These are phyloP conservation scores for Endoconidiophora laricicola DNA, from an alignment of 2,329 filamentous ascomycete genomes.

Conservation along the genomic window DNA sequence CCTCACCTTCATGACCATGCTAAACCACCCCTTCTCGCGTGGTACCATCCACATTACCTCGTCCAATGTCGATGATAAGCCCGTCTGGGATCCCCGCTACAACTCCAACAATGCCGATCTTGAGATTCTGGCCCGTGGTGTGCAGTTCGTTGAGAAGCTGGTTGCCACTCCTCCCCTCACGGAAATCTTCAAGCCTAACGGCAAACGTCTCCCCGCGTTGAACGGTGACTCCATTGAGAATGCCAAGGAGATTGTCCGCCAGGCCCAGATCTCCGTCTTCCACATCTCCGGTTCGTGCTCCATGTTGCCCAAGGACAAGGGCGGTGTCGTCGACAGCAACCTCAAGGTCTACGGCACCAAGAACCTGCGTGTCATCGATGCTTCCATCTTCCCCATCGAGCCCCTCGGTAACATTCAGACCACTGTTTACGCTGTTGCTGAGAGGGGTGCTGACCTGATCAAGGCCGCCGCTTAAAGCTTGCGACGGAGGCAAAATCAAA, in stretches of 20 bases:
- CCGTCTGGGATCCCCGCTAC: constrained; percentile 38
- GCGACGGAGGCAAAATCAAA: no score
- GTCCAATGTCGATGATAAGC: constrained; percentile 24
- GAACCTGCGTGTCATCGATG: constrained; percentile 30
- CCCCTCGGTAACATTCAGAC: constrained; percentile 22
- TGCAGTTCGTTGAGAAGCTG: constrained; percentile 25
- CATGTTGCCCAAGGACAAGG: constrained; percentile 29
- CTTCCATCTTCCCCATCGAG: constrained; percentile 28
- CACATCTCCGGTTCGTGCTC: constrained; percentile 34
- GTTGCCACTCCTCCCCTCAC: constrained; percentile 25
- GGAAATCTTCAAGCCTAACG: constrained; percentile 24
- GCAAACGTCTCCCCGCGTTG: constrained; percentile 17
- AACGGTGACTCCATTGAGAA: constrained; percentile 20
- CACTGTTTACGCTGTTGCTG: constrained; percentile 20
- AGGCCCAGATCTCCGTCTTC: constrained; percentile 23
- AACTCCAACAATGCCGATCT: constrained; percentile 39
- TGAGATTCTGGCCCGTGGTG: constrained; percentile 30
- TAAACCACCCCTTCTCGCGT: constrained; percentile 43
- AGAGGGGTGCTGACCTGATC: constrained; percentile 25
- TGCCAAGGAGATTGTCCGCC: constrained; percentile 22
- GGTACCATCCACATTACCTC: constrained; percentile 41
- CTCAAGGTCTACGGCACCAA: constrained; percentile 28
- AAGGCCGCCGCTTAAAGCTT: constrained; percentile 14
- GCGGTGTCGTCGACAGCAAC: constrained; percentile 28
- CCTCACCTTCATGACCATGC: constrained; percentile 37